Base-by-base conservation (phyloP, 2,329 filamentous ascomycete species). In the Cercospora nicotianae region DNA sequence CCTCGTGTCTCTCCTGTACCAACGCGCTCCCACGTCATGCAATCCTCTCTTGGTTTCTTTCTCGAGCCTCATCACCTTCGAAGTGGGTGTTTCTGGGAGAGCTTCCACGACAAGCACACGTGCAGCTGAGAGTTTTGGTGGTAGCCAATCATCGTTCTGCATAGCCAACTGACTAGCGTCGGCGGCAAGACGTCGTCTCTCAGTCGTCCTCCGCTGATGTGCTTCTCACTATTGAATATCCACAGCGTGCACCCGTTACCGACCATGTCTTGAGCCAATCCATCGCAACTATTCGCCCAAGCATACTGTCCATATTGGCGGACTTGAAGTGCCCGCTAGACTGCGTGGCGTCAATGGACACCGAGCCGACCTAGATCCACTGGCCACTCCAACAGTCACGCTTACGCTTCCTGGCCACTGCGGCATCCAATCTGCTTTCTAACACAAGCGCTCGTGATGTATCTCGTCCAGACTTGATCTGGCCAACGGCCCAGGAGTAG, bases 371-470 rank as follows among this genome's bases (percentile, higher is more conserved):
- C 53, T 58, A 58, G 53, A 12, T 58, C 26, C 53, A 58, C n/a
- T 57, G 53, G 53, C 53, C 53, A 12, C 23, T 57, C 23, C 53
- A n/a, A 58, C 30, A 33, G 26, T 58, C 53, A 58, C 53, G 26
- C 53, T 30, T 20, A 18, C 53, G 12, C 51, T 39, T 7, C 33
- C 53, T 30, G 62, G 28, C 45, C 28, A 45, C 48, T 33, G 59
- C 36, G 59, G 20, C 48, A 58, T 63, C 64, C 64, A 66, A 59
- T 63, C 48, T 66, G 42, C 28, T 42, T 26, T 51, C 26, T 63
- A 28, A 59, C 59, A 63, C 64, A 66, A 61, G 59, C 64, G 64
- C 64, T 67, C 60, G 39, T 59, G 51, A 67, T 63, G 30, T 59
- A 20, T 53, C 26, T 51, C 26, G 26, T 33, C 45, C 28, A 20